Percentiles rank a stretch among this genome's conserved stretches.
These are phyloP conservation scores for Suhomyces kilbournensis DNA, from an alignment of 805 yeast species.

Conservation along the genomic window DNA sequence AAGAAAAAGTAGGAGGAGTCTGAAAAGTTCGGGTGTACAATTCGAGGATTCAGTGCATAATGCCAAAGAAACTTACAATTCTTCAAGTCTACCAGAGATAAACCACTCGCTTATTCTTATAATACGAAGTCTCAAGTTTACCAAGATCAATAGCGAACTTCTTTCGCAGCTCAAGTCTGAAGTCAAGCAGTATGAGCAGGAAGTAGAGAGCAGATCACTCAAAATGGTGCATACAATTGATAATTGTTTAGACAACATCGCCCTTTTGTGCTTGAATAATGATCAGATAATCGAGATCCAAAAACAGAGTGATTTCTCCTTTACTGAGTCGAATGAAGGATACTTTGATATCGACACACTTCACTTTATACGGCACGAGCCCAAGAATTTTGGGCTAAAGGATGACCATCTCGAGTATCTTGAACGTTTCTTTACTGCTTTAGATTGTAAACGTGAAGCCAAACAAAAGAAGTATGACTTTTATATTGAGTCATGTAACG, in stretches of 20 bases:
- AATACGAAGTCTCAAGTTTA: conserved; percentile 32
- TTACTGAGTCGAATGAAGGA: conserved; percentile 19
- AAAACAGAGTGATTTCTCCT: conserved; percentile 17
- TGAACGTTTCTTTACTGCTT: conserved; percentile 25
- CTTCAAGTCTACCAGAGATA: conserved; percentile 16
- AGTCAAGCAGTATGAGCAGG: conserved; percentile 25
- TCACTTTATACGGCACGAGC: conserved; percentile 32
- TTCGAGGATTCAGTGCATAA: background rate
- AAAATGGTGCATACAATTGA: conserved; percentile 22
- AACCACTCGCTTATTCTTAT: conserved; percentile 37
- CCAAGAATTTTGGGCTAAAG: conserved; percentile 39
- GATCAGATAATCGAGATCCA: conserved; percentile 34
- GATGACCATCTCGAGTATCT: conserved; percentile 33
- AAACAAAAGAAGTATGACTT: conserved; percentile 37
- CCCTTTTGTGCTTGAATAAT: conserved; percentile 27
- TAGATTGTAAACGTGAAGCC: conserved; percentile 30
- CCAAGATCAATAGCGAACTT: conserved; percentile 35
- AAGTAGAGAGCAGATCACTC: conserved; percentile 20
- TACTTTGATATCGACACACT: conserved; percentile 39
- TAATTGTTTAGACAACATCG: conserved; percentile 25
- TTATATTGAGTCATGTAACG: conserved; percentile 39
- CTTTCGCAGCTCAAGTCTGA: conserved; percentile 21
- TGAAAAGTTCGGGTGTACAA: background rate
- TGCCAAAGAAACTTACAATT: no score
- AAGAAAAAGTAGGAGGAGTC: conserved; percentile 5